Conservation (phyloP, 495 filamentous ascomycete species). For the Chlorociboria aeruginascens region DNA sequence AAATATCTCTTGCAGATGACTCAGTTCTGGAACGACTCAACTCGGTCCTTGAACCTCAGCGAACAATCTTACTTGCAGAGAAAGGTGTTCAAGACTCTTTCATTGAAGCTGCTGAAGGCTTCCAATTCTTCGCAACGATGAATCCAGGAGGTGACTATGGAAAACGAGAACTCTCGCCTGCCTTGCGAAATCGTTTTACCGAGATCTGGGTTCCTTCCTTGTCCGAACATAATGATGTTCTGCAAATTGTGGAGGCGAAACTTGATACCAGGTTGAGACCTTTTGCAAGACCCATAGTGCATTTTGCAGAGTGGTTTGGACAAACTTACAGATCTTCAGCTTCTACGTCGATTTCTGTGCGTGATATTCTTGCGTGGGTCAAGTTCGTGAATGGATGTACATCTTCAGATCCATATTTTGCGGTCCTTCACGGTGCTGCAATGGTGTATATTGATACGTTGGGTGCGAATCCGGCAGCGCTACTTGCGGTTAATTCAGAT, state of each 20-base stretch:
- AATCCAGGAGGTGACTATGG: conserved; percentile 98
- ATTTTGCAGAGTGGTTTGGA: conserved; percentile 90
- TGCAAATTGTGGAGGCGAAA: conserved; percentile 75
- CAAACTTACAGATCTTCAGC: conserved; percentile 59
- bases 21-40: conserved; percentile 94
- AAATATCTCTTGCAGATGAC: conserved; percentile 96
- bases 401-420: conserved; percentile 36
- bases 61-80: conserved; percentile 83
- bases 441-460: conserved; percentile 94
- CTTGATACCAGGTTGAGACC: conserved; percentile 34
- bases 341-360: conserved; percentile 66
- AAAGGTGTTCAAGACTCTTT: conserved; percentile 76
- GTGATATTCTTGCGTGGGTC: conserved; percentile 90
- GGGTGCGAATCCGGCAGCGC: conserved; percentile 82
- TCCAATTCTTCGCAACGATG: conserved; percentile 97
- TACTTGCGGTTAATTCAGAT: conserved; percentile 53
- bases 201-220: conserved; percentile 94
- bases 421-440: conserved; percentile 75
- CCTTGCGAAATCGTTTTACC: conserved; percentile 90
- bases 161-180: conserved; percentile 91
- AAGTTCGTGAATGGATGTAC: conserved; percentile 67
- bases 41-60: conserved; percentile 85
- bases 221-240: conserved; percentile 70
- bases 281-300: conserved; percentile 55
- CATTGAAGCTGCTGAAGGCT: conserved; percentile 64